Base-by-base conservation (phyloP, 257 asterid genomes). In the Echites panduratus region DNA sequence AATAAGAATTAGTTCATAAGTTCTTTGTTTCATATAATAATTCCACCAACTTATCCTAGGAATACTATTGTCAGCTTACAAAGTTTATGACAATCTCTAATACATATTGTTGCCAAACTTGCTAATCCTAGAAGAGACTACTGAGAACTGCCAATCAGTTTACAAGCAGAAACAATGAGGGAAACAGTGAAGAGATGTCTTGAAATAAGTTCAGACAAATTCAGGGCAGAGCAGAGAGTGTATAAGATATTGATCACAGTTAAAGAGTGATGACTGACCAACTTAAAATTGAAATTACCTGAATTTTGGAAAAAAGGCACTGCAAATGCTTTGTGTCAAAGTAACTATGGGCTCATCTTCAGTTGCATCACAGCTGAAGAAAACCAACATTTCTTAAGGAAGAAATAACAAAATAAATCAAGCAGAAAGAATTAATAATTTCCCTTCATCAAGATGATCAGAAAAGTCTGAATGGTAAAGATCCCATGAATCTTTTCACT, bases 221-320 rank as follows among this genome's bases (percentile, higher is more conserved):
- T 2, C 2, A 53, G 38, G 2, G 56, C 13, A 9, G 48, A 41
- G 17, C 4, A 29, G 35, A 38, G 49, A 4, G 26, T 38, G 22
- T 38, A 4, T 16, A 24, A 26, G 29, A 20, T 29, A 59, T 22
- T 56, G 26, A 14, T 9, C 43, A 14, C 35, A 54, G 27, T n/a
- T 16, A 52, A 27, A 53, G 53, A 52, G 35, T 10, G 48, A 49
- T 20, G 29, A 54, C 45, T 32, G 32, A 71, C 59, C 68, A 47
- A 38, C 12, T 29, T 40, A 38, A 67, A 62, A 59, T 58, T 47
- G 53, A 49, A 81, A 50, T 62, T 80, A 91, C 98, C 97, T 91
- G 91, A 93, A 91, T 78, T 85, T 76, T 54, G 98, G 98, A 80
- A 84, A 87, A 82, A 89, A 81, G 32, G 92, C 96, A n/a, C 97